Conservation (phyloP, 2,329 filamentous ascomycete genomes). For the Microcyclospora pomicola region DNA sequence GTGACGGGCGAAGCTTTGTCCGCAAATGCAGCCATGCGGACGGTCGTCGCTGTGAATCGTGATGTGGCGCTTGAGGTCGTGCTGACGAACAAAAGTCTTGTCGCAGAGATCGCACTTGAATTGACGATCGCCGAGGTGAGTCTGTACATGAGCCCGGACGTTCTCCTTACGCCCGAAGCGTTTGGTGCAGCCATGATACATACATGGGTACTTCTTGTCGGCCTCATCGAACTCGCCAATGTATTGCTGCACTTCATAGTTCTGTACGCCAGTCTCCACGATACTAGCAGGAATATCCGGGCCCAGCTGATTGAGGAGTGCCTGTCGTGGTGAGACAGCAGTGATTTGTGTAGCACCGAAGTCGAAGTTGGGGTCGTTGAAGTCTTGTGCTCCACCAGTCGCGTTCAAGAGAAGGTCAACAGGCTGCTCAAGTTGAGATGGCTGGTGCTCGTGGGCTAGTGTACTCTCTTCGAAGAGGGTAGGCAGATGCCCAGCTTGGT, state of each 20-base stretch:
- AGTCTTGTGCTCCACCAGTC: slow-evolving; percentile 16
- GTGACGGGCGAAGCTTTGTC: slow-evolving; percentile 86
- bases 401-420: slow-evolving; percentile 21
- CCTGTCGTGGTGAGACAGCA: slow-evolving; percentile 21
- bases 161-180: slow-evolving; percentile 96
- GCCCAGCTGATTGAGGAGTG: slow-evolving; percentile 33
- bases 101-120: slow-evolving; percentile 86
- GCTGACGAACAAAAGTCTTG: slow-evolving; percentile 93
- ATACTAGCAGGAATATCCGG: slow-evolving; percentile 45
- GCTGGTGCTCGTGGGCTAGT: slow-evolving; percentile 4
- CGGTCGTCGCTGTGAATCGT: slow-evolving; percentile 97
- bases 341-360: slow-evolving; percentile 15
- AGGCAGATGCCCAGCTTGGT: slow-evolving; percentile 23
- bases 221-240: slow-evolving; percentile 33
- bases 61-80: slow-evolving; percentile 91
- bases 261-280: slow-evolving; percentile 68
- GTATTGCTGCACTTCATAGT: slow-evolving; percentile 52
- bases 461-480: slow-evolving; percentile 22
- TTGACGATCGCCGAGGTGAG: slow-evolving; percentile 89
- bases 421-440: too few species aligned
- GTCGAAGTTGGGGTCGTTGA: slow-evolving; percentile 19
- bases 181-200: slow-evolving; percentile 62
- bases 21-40: slow-evolving; percentile 86
- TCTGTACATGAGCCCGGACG: slow-evolving; percentile 96
- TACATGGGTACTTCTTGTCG: slow-evolving; percentile 34